A percentile compares a stretch with the other conserved stretches of the same genome.
These are phyloP conservation scores for Pseudogymnoascus sp. DNA, from an alignment of 2,329 filamentous ascomycete genomes.

Conservation along the genomic window DNA sequence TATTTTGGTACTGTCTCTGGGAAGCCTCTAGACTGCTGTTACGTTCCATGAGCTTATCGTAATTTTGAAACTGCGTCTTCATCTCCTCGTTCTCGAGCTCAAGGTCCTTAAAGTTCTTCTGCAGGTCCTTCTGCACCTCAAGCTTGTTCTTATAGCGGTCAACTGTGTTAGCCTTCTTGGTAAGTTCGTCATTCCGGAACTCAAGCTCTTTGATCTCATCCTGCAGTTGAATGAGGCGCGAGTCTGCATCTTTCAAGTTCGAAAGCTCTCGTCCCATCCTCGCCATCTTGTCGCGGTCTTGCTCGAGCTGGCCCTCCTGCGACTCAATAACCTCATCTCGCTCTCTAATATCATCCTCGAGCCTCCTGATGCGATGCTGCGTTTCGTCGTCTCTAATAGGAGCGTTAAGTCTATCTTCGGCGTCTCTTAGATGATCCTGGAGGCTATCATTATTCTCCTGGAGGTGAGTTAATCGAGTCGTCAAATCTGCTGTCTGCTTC, in stretches of 20 bases:
- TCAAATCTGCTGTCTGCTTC: slow-evolving; percentile 50
- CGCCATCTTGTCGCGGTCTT: slow-evolving; percentile 36
- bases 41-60: slow-evolving; percentile 24
- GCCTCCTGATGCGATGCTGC: slow-evolving; percentile 42
- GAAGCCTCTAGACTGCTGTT: slow-evolving; percentile 29
- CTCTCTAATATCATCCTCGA: slow-evolving; percentile 52
- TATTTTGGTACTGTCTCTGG: slow-evolving; percentile 32
- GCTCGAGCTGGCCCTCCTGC: slow-evolving; percentile 58
- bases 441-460: slow-evolving; percentile 54
- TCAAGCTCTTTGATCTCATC: slow-evolving; percentile 53
- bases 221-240: slow-evolving; percentile 43
- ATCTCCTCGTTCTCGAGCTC: slow-evolving; percentile 47
- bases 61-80: slow-evolving; percentile 37
- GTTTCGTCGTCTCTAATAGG: slow-evolving; percentile 44
- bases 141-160: slow-evolving; percentile 56
- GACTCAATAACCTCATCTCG: slow-evolving; percentile 63
- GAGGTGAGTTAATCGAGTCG: slow-evolving; percentile 50
- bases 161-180: slow-evolving; percentile 54
- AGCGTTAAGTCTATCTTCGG: slow-evolving; percentile 36
- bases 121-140: slow-evolving; percentile 45
- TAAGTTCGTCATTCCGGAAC: slow-evolving; percentile 48
- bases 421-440: slow-evolving; percentile 32
- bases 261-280: slow-evolving; percentile 41
- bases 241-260: slow-evolving; percentile 36
- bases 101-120: slow-evolving; percentile 47